Evolutionary conservation across 768 basidiomycete species (phyloP).

Genomic region (Termitomyces sp.): DNA sequence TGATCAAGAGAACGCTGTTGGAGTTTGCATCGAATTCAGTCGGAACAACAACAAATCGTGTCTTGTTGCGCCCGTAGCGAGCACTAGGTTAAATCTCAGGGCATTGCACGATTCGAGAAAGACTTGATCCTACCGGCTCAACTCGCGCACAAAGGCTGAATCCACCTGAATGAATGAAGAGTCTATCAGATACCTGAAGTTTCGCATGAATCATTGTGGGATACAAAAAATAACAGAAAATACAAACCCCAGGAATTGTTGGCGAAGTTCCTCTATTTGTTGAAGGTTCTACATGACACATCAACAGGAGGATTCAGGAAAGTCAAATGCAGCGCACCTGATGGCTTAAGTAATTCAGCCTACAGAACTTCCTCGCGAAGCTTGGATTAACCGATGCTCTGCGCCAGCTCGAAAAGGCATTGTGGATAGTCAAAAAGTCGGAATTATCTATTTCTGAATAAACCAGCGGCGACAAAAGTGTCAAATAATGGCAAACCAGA

Average conservation of each 20-base stretch:
- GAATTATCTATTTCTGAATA: slow-evolving; percentile 62
- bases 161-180: slow-evolving; percentile 78
- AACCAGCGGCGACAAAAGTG: background rate
- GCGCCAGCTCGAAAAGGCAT: slow-evolving; percentile 87
- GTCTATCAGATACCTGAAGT: slow-evolving; percentile 75
- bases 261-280: slow-evolving; percentile 94
- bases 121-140: slow-evolving; percentile 47
- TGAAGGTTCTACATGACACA: slow-evolving; percentile 61
- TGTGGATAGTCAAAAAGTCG: slow-evolving; percentile 91
- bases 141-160: slow-evolving; percentile 55
- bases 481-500: slow-evolving; percentile 40
- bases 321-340: slow-evolving; percentile 43
- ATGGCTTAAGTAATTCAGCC: slow-evolving; percentile 74
- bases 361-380: slow-evolving; percentile 71
- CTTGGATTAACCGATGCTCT: slow-evolving; percentile 59
- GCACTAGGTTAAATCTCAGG: slow-evolving; percentile 28
- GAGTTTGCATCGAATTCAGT: slow-evolving; percentile 66
- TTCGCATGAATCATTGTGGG: slow-evolving; percentile 4
- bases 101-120: slow-evolving; percentile 2
- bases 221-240: too few relatives aligned
- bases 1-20: slow-evolving; percentile 56
- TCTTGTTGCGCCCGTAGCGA: slow-evolving; percentile 67
- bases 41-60: slow-evolving; percentile 74
- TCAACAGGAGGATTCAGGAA: background rate
- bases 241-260: slow-evolving; percentile 71